Conservation (phyloP, 805 yeast genomes). For the Starmerella powellii region DNA sequence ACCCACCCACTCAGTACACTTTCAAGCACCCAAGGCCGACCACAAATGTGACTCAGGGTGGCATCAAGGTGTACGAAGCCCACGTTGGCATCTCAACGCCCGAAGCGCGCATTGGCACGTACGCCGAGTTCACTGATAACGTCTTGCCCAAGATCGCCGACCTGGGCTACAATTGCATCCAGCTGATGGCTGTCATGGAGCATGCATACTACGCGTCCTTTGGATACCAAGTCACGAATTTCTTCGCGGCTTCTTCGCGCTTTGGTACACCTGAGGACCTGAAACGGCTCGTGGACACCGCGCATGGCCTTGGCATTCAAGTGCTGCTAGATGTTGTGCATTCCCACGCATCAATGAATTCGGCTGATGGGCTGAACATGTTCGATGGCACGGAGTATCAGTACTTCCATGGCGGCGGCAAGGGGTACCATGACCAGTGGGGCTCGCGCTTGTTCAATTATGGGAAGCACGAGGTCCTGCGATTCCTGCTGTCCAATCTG, state of each 20-base stretch:
- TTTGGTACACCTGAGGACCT: conserved; percentile 93
- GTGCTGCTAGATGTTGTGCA: conserved; percentile 89
- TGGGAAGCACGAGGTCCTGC: conserved; percentile 77
- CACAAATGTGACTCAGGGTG: conserved; percentile 28
- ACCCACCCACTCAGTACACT: conserved; percentile 49
- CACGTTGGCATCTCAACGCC: conserved; percentile 88
- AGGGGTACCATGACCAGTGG: conserved; percentile 87
- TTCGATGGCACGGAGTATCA: conserved; percentile 95
- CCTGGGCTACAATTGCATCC: conserved; percentile 85
- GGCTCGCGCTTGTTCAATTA: conserved; percentile 92
- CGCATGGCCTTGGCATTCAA: conserved; percentile 75
- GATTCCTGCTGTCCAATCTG: conserved; percentile 74
- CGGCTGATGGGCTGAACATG: conserved; percentile 80
- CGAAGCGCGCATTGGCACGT: conserved; percentile 72
- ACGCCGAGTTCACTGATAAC: conserved; percentile 69
- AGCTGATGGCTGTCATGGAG: conserved; percentile 96
- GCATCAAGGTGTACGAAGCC: conserved; percentile 72
- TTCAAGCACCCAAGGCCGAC: conserved; percentile 62
- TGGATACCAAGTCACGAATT: conserved; percentile 93
- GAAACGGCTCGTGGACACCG: conserved; percentile 79
- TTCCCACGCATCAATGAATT: conserved; percentile 91
- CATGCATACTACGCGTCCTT: conserved; percentile 97
- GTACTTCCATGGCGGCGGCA: conserved; percentile 83
- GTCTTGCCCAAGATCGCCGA: conserved; percentile 74
- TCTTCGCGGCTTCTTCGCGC: conserved; percentile 80